phyloP scores from a whole-genome alignment of 371 early-diverging fungal species.

The Haplosporangium sp. region DNA sequence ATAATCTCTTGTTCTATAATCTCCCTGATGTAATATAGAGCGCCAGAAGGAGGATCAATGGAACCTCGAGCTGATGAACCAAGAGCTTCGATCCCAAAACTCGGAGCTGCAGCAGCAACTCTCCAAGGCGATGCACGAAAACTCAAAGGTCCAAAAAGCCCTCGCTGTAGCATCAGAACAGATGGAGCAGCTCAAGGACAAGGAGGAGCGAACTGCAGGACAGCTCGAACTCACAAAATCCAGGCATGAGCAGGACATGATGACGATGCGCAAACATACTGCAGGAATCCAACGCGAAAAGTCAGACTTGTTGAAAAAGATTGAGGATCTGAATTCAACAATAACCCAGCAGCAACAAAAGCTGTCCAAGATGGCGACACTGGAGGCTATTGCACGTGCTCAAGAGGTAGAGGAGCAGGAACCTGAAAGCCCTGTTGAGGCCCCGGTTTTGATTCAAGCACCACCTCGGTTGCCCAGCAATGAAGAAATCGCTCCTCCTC shows the following conservation, averaged over 20 bases:
- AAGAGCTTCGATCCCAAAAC: constrained; percentile 65
- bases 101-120: constrained; percentile 66
- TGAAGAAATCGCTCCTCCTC: constrained; percentile 6
- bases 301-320: constrained; percentile 63
- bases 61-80: constrained; percentile 71
- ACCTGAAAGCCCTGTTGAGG: constrained; percentile 30
- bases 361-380: constrained; percentile 21
- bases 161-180: constrained; percentile 66
- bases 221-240: constrained; percentile 67
- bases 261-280: constrained; percentile 67
- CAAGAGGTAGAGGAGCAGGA: constrained; percentile 35
- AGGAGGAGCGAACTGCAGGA: constrained; percentile 68
- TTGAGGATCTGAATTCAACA: constrained; percentile 66
- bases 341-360: constrained; percentile 26
- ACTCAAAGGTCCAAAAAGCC: constrained; percentile 67
- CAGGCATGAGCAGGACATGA: constrained; percentile 76
- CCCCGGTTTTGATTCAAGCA: constrained; percentile 47
- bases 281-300: constrained; percentile 78
- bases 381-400: constrained; percentile 42
- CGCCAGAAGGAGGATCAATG: constrained; percentile 70
- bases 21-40: constrained; percentile 47
- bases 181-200: constrained; percentile 71
- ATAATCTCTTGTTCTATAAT: too few species aligned
- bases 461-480: constrained; percentile 37
- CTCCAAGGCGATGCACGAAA: constrained; percentile 65